Evolutionary conservation across 202 grass and related monocot species (phyloP), one percentile per base, ranked within the genome.

Genomic region (Zizania palustris): DNA sequence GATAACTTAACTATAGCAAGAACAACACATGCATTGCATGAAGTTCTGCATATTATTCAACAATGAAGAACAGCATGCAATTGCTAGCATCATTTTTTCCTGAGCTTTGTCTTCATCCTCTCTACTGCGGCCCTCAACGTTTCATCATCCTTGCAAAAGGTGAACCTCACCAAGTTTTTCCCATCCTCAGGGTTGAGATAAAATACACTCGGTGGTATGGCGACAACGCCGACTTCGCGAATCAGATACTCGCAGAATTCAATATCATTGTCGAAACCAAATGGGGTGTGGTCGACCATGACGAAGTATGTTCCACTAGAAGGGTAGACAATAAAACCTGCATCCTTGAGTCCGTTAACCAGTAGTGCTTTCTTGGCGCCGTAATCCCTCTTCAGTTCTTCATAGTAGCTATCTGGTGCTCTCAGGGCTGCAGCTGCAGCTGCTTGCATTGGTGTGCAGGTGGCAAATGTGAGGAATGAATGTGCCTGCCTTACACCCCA

Each of bases 401-500:
- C 85, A 4, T 85, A 99, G 71, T 95, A 99, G 74, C 87, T 92
- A 65, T 99, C 89, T 15, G 96, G 91, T 35, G 87, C 73, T 33
- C 68, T 80, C 33, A 95, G 75, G 39, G 96, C 91, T 1, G 83
- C 76, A 0, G 87, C 69, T 0, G 91, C 92, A 0, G 96, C 96
- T 35, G 75, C 84, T 21, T 99, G 96, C 96, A 99, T 99, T 0
- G 96, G 96, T 4, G 96, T 99, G 44, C 77, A 89, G 18, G 92
- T 99, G 45, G 96, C 83, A 44, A 99, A 99, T 16, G 96, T 99
- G 39, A 99, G 89, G 80, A 76, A 99, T 37, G 96, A 86, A 72
- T 96, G 96, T 21, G 96, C 96, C 69, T 99, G 96, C 81, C 96
- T 94, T 50, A 99, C 65, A 34, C 96, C 96, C 96, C 96, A 99